Evolutionary conservation across 176 grass and related monocot genomes (phyloP), one percentile per base, ranked within the genome.

Genomic region (Bromus sterilis): DNA sequence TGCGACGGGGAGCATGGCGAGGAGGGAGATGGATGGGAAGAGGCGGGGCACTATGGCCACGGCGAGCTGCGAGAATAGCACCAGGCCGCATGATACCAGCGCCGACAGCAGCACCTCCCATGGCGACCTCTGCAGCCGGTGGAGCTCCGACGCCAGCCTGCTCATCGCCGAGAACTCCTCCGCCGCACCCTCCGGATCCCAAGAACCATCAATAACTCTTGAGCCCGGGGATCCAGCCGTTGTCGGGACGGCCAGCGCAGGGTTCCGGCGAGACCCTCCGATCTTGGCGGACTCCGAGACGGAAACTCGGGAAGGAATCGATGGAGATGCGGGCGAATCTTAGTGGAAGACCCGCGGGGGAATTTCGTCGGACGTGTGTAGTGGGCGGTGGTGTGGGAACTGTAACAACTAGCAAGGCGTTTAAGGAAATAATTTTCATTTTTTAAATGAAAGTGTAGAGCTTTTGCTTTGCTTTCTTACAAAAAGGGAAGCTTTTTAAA

Each of bases 1-100:
- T 70, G 90, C 83, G 60, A 98, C 76, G 60, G 92, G 95, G 77
- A 98, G 95, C 95, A 98, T 93, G 78, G 92, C 74, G 69, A 98
- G 42, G 58, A 98, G 90, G 11, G 92, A 93, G 56, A 98, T 62
- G 15, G 81, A 94, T 2, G 90, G 87, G 84, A 94, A 89, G 64
- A 94, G 33, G 34, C 81, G 90, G 62, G 95, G 95, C 58, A 98
- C 90, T 80, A 86, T 87, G 75, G 92, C 95, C n/a, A 98, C 80
- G 35, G 95, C 90, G 63, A 94, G 75, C 58, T 98, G 95, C 58
- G 86, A 94, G 49, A 90, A 82, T 36, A 97, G 78, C 65, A 92
- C 86, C 6, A 97, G 84, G 30, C 85, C 70, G 84, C 83, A 90
- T 35, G 95, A 94, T 39, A 88, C 69, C n/a, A 93, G 83, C 35